Base-by-base conservation (phyloP, 345 rosid species). In the Citrus reticulata region DNA sequence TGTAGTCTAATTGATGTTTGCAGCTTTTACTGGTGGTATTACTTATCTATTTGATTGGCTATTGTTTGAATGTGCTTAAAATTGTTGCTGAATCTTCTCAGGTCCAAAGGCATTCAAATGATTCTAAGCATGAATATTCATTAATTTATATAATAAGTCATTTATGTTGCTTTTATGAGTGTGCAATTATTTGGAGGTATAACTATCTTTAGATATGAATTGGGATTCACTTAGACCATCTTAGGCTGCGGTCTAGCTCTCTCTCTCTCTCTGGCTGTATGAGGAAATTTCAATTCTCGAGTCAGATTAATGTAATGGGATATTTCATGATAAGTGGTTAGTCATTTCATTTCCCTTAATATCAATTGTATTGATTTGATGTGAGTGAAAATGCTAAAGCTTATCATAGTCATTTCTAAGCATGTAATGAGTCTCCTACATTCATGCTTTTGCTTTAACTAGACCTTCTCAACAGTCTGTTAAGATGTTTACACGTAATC, bases 221-320 rank as follows among this genome's bases (percentile, higher is more conserved):
- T 4, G 16, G 20, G 59, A 30, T 49, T 46, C 32, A 46, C 3
- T 17, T 27, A 4, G 35, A 70, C 39, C 30, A 70, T 70, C 59
- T 70, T 10, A 1, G 59, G 58, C 59, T 42, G 58, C 16, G 19
- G 59, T 49, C 60, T 17, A 4, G 24, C 19, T 11, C 9, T 7
- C 74, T 49, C 74, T 70, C 8, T 49, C 60, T 70, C 73, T 70
- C 73, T 70, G 73, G 73, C 24, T 29, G 16, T 29, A 27, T 70
- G 60, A 69, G 73, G 58, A 69, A 70, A 54, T 14, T 70, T 34
- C 59, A 16, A 8, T 27, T 9, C 6, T 16, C 7, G 35, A 70
- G 51, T 20, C 60, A 10, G 60, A 70, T 70, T 70, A 66, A 34
- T 51, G 24, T 42, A 25, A 27, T 70, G 25, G 39, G 60, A 20